These are phyloP conservation scores for Lasiodiplodia hormozganensis DNA, from an alignment of 2,329 filamentous ascomycete genomes.

Conservation along the genomic window DNA sequence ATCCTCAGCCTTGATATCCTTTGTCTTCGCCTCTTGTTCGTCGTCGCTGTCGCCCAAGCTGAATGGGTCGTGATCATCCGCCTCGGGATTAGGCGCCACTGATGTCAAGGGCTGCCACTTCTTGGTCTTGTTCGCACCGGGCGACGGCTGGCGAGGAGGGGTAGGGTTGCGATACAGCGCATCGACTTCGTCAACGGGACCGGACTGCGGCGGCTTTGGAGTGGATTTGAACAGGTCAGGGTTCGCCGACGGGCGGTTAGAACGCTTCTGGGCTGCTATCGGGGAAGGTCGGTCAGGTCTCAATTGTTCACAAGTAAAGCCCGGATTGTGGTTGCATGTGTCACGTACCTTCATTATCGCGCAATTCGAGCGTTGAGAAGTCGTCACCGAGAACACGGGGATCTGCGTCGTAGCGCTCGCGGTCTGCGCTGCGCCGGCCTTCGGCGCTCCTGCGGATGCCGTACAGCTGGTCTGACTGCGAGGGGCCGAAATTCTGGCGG, in stretches of 20 bases:
- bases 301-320: not conserved
- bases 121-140: constrained; percentile 68
- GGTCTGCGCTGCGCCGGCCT: constrained; percentile 76
- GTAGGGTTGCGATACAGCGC: constrained; percentile 67
- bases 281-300: constrained; percentile 35
- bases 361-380: constrained; percentile 72
- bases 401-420: constrained; percentile 92
- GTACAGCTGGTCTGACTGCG: constrained; percentile 48
- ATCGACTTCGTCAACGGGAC: constrained; percentile 80
- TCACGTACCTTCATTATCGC: constrained; percentile 63
- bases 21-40: constrained; percentile 79
- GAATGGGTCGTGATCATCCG: constrained; percentile 89
- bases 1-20: constrained; percentile 63
- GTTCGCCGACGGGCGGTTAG: constrained; percentile 73
- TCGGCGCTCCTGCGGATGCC: constrained; percentile 48
- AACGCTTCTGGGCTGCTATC: constrained; percentile 60
- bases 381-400: constrained; percentile 89
- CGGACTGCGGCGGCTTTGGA: constrained; percentile 60
- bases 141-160: constrained; percentile 37
- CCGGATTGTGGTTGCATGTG: not conserved
- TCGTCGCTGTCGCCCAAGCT: constrained; percentile 95
- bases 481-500: constrained; percentile 47
- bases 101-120: constrained; percentile 96
- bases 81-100: constrained; percentile 82
- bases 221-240: constrained; percentile 80